Percentiles rank a stretch among this genome's conserved stretches.
These are phyloP conservation scores for Papiliotrema fonsecae DNA, from an alignment of 1,284 basidiomycete species.

Conservation along the genomic window DNA sequence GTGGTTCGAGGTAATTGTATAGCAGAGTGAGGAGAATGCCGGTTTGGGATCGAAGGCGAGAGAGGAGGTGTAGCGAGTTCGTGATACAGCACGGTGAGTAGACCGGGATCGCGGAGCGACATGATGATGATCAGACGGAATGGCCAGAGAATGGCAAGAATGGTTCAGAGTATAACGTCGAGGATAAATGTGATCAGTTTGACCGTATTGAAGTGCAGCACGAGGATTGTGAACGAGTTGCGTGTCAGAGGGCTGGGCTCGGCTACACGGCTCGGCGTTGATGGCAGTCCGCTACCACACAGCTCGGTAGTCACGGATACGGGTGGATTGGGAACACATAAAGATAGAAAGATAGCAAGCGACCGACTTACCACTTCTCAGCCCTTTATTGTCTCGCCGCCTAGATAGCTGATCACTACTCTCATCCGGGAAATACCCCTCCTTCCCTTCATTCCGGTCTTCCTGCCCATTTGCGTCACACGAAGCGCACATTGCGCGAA, in stretches of 20 bases:
- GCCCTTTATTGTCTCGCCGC: neutral
- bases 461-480: no score
- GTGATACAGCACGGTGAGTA: neutral
- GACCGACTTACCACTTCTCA: neutral
- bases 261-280: neutral
- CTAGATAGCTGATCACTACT: no score
- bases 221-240: neutral
- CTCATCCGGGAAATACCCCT: no score
- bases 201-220: neutral
- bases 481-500: no score
- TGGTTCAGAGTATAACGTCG: neutral
- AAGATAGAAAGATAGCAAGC: neutral
- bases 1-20: neutral
- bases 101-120: neutral
- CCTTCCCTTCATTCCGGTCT: no score
- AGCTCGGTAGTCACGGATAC: neutral
- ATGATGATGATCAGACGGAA: neutral
- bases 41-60: neutral
- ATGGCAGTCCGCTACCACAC: neutral
- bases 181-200: neutral
- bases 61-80: neutral
- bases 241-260: neutral
- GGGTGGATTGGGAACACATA: neutral
- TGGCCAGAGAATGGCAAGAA: neutral
- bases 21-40: neutral